These are phyloP conservation scores for Aphanocladium album DNA, from an alignment of 2,329 filamentous ascomycete genomes.

Conservation along the genomic window DNA sequence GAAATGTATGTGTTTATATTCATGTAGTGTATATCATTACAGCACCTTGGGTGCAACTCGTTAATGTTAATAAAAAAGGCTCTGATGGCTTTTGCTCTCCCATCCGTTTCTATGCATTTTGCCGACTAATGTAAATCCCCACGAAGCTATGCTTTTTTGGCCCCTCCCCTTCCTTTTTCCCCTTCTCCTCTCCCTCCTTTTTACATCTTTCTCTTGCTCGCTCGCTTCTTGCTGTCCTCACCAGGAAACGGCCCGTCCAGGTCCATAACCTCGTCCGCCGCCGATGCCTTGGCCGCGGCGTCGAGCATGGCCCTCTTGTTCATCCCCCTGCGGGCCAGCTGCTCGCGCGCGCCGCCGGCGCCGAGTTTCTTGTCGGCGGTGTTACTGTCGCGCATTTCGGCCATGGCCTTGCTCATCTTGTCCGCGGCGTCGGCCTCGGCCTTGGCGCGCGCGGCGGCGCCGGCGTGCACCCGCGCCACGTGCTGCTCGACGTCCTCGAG, in stretches of 20 bases:
- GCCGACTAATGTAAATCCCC: background rate
- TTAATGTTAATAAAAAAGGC: background rate
- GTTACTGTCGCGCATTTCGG: constrained; percentile 40
- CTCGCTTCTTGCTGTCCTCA: constrained; percentile 46
- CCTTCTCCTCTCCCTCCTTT: background rate
- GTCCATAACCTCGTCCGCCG: constrained; percentile 50
- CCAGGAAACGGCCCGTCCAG: constrained; percentile 47
- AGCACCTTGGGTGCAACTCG: constrained; percentile 4
- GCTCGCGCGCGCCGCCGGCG: constrained; percentile 7
- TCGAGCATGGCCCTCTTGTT: constrained; percentile 38
- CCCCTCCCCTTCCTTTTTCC: background rate
- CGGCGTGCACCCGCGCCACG: constrained; percentile 59
- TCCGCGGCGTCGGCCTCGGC: constrained; percentile 44
- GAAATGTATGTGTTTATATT: background rate
- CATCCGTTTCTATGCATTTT: background rate
- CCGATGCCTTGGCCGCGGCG: constrained; percentile 28
- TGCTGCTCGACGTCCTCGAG: constrained; percentile 71
- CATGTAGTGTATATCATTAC: constrained; percentile 8
- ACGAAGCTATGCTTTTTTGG: background rate
- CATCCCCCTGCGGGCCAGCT: constrained; percentile 18
- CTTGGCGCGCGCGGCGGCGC: constrained; percentile 52
- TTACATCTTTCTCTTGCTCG: constrained; percentile 52
- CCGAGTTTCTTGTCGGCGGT: constrained; percentile 31
- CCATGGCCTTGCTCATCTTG: constrained; percentile 44
- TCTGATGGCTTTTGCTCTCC: background rate